A percentile compares a stretch with the other conserved stretches of the same genome.
phyloP scores from a whole-genome alignment of 352 stramenopile genomes.

The Pythium monospermum region DNA sequence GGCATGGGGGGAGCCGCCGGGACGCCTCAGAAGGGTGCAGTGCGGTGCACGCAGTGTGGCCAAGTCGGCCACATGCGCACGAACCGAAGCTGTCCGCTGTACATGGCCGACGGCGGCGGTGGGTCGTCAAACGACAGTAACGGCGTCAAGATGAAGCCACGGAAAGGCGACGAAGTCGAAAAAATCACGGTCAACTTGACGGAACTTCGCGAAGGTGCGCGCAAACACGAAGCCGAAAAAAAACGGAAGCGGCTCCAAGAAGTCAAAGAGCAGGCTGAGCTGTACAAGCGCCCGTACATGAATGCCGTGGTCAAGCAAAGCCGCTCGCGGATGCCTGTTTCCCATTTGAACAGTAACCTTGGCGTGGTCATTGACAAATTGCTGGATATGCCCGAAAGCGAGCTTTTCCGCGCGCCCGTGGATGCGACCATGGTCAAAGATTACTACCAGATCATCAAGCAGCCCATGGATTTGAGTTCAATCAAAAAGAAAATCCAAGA shows the following conservation, averaged over 20 bases:
- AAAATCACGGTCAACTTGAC: slow-evolving; percentile 79
- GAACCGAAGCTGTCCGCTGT: slow-evolving; percentile 77
- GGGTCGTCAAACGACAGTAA: slow-evolving; percentile 3
- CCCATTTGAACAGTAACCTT: slow-evolving; percentile 62
- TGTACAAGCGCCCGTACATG: slow-evolving; percentile 81
- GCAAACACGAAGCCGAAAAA: slow-evolving; percentile 73
- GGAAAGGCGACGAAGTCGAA: slow-evolving; percentile 30
- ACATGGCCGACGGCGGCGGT: slow-evolving; percentile 55
- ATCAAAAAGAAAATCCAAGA: slow-evolving; percentile 65
- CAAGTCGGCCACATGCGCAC: slow-evolving; percentile 80
- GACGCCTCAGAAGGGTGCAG: slow-evolving; percentile 48
- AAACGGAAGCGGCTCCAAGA: slow-evolving; percentile 77
- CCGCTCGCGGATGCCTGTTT: slow-evolving; percentile 68
- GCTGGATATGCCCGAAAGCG: slow-evolving; percentile 72
- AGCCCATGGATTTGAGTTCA: slow-evolving; percentile 73
- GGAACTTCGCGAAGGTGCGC: slow-evolving; percentile 65
- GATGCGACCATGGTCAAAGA: slow-evolving; percentile 57
- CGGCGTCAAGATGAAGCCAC: slow-evolving; percentile 54
- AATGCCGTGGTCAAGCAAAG: slow-evolving; percentile 70
- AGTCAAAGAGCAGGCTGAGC: slow-evolving; percentile 62
- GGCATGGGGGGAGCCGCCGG: slow-evolving; percentile 19
- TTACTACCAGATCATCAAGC: slow-evolving; percentile 84
- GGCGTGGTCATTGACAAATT: slow-evolving; percentile 61
- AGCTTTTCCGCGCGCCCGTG: slow-evolving; percentile 66
- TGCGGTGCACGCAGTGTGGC: slow-evolving; percentile 78